These are phyloP conservation scores for Microbotryum silenes-acaulis DNA, from an alignment of 1,284 basidiomycete genomes.

Conservation along the genomic window DNA sequence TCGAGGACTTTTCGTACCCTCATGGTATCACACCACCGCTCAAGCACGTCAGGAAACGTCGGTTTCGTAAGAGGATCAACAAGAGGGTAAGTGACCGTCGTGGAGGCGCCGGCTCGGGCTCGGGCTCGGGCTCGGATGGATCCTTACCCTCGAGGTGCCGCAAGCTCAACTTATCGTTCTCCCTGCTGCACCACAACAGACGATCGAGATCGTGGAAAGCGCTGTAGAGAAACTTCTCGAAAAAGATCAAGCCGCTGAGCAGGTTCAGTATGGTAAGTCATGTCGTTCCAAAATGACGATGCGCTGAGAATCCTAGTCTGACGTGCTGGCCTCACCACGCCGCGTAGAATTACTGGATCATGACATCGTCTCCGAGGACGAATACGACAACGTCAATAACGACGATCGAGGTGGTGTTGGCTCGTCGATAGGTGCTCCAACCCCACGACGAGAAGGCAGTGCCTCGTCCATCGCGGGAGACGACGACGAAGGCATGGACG, in stretches of 20 bases:
- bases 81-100: conserved; percentile 53
- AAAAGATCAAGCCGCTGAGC: conserved; percentile 70
- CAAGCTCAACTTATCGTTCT: too few relatives aligned
- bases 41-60: conserved; percentile 79
- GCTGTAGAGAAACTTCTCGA: conserved; percentile 87
- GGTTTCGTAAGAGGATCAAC: conserved; percentile 85
- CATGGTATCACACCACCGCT: conserved; percentile 94
- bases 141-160: not conserved
- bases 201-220: conserved; percentile 94
- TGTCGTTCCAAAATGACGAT: not conserved
- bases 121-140: too few relatives aligned
- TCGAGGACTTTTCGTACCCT: conserved; percentile 95
- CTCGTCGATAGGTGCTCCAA: conserved; percentile 24
- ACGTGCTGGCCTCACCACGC: too few relatives aligned
- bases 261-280: conserved; percentile 62
- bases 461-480: conserved; percentile 29
- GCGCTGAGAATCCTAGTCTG: too few relatives aligned
- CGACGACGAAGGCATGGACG: conserved; percentile 44
- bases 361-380: conserved; percentile 34
- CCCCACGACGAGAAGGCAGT: conserved; percentile 18
- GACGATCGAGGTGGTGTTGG: conserved; percentile 3
- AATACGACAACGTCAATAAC: conserved; percentile 23
- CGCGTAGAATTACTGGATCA: conserved; percentile 26
- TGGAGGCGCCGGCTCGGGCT: not conserved
- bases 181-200: conserved; percentile 44